These are phyloP conservation scores for Salix brachista DNA, from an alignment of 345 rosid species.

Conservation along the genomic window DNA sequence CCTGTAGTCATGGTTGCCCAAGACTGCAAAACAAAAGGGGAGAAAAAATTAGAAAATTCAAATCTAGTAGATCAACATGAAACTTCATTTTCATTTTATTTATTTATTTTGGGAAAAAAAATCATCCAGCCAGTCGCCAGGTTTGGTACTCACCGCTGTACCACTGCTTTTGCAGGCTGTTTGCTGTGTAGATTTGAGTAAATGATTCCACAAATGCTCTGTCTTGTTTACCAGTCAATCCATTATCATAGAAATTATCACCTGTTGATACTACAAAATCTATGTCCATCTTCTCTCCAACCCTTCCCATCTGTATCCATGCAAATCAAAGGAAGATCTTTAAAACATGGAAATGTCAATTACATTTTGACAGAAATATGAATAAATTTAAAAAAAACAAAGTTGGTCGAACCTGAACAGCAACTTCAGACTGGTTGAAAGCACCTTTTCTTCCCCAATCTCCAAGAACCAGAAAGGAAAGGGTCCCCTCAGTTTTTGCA, in stretches of 20 bases:
- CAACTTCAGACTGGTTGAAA: constrained; percentile 64
- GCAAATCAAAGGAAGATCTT: background rate
- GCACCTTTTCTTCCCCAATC: constrained; percentile 84
- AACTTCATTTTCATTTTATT: background rate
- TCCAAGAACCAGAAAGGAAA: constrained; percentile 62
- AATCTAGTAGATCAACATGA: background rate
- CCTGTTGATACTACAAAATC: constrained; percentile 86
- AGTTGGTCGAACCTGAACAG: constrained; percentile 43
- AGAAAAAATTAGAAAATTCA: background rate
- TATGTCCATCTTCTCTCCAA: constrained; percentile 52
- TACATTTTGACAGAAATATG: background rate
- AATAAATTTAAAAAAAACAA: background rate
- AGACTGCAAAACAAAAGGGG: constrained; percentile 26
- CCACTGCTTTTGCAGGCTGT: constrained; percentile 78
- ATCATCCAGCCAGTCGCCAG: background rate
- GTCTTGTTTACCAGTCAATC: constrained; percentile 47
- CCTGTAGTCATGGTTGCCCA: constrained; percentile 81
- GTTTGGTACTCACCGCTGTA: constrained; percentile 42
- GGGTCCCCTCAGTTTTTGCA: constrained; percentile 46
- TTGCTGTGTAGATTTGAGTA: constrained; percentile 53
- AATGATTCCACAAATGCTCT: constrained; percentile 61
- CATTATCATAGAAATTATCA: constrained; percentile 84
- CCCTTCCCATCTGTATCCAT: constrained; percentile 61
- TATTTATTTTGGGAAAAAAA: background rate
- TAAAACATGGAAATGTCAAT: background rate